These are phyloP conservation scores for Tricholoma hemisulphureum DNA, from an alignment of 768 basidiomycete species.

Conservation along the genomic window DNA sequence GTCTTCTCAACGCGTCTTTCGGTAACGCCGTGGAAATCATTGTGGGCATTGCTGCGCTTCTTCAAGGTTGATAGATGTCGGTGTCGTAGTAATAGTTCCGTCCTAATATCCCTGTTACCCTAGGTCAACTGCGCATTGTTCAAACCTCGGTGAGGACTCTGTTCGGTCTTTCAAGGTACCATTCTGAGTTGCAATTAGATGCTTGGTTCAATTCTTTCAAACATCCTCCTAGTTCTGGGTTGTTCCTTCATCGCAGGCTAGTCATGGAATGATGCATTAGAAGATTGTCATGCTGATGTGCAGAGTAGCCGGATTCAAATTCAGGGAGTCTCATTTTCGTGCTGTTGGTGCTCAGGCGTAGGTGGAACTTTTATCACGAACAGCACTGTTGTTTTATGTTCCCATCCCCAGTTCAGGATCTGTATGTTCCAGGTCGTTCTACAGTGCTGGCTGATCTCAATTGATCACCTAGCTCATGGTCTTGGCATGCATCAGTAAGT, in stretches of 20 bases:
- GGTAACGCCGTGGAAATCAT: constrained; percentile 88
- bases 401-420: constrained; percentile 42
- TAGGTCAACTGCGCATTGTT: constrained; percentile 82
- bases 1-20: constrained; percentile 82
- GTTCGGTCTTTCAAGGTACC: not conserved
- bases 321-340: constrained; percentile 70
- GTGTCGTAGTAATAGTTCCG: not conserved
- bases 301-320: constrained; percentile 59
- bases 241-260: constrained; percentile 84
- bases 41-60: constrained; percentile 80
- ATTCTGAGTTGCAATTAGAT: constrained; percentile 44
- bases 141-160: constrained; percentile 71
- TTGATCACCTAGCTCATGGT: constrained; percentile 64
- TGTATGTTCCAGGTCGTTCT: constrained; percentile 26
- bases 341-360: constrained; percentile 86
- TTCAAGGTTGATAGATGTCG: constrained; percentile 51
- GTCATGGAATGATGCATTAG: constrained; percentile 12
- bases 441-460: constrained; percentile 5
- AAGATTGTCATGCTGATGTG: constrained; percentile 1
- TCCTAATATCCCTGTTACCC: constrained; percentile 2
- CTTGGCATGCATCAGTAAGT: constrained; percentile 78
- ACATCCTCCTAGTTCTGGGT: constrained; percentile 85
- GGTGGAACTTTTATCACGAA: constrained; percentile 25
- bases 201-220: constrained; percentile 89
- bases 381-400: constrained; percentile 5